Base-by-base conservation (phyloP, 2,329 filamentous ascomycete genomes). In the Biscogniauxia mediterranea region DNA sequence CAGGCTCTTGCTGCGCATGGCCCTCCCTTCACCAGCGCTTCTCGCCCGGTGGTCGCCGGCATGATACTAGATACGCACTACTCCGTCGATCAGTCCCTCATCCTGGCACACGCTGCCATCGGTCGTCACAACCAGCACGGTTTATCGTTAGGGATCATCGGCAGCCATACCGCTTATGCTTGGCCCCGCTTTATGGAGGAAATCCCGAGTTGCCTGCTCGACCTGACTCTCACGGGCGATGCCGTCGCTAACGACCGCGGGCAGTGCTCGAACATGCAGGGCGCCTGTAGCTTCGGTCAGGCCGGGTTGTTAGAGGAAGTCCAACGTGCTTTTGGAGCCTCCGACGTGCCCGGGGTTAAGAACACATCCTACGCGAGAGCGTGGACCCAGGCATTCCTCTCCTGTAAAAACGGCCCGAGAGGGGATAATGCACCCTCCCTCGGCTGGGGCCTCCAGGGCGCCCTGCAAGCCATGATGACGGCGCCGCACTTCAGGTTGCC, bases 281-380 rank as follows among this genome's bases (percentile, higher is more conserved):
- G 78, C 60, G 78, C 79, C 6, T 82, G 80, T 61, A 74, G 77
- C 5, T 71, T 81, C 68, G 79, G 88, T 8, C 89, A 91, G 68
- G 88, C 88, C 2, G 88, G 88, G 19, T 89, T 92, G 73, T 75
- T 92, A 26, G 89, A 90, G 68, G 88, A 91, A 73, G 85, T 88
- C 1, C 88, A 89, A 1, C 88, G 90, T 74, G 78, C 90, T 15
- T 87, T 92, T 64, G 88, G 88, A 26, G 89, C 87, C 67, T 85
- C 86, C 6, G 86, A 90, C 68, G 87, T 89, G 64, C 85, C 79
- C 1, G 88, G 88, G 2, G 82, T 91, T 65, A 91, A 91, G 89
- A 70, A 63, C 17, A 68, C 77, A 50, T 77, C 77, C 0, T 80
- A 79, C 63, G 71, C 75, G 7, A 70, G 73, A 6, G 68, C 78